These are phyloP conservation scores for Phytomonas sp. DNA, from an alignment of 208 protist genomes.

Conservation along the genomic window DNA sequence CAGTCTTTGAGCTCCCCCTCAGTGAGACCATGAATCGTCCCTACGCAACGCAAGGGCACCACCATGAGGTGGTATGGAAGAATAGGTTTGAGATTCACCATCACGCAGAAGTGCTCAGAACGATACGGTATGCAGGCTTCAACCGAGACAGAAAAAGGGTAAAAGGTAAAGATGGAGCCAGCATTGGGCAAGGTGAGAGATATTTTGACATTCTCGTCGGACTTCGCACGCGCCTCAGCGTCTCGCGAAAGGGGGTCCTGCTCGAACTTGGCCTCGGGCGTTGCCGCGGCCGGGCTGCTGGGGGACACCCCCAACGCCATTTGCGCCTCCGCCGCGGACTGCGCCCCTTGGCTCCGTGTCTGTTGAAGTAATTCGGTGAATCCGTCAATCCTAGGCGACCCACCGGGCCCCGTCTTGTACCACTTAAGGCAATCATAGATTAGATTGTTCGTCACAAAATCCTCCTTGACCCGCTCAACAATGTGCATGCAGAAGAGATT, in stretches of 20 bases:
- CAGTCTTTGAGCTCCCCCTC: slow-evolving; percentile 70
- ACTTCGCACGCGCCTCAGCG: slow-evolving; percentile 17
- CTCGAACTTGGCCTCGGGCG: slow-evolving; percentile 14
- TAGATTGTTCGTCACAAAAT: slow-evolving; percentile 82
- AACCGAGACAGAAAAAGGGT: slow-evolving; percentile 35
- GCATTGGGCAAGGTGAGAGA: background rate
- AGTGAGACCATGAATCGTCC: slow-evolving; percentile 52
- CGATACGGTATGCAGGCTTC: slow-evolving; percentile 44
- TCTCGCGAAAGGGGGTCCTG: slow-evolving; percentile 28
- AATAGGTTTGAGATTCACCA: slow-evolving; percentile 82
- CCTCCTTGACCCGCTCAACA: slow-evolving; percentile 40
- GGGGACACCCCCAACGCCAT: slow-evolving; percentile 8
- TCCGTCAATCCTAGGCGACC: background rate
- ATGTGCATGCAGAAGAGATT: slow-evolving; percentile 68
- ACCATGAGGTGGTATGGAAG: slow-evolving; percentile 74
- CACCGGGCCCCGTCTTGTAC: slow-evolving; percentile 12
- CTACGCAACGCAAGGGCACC: slow-evolving; percentile 69
- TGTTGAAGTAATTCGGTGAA: slow-evolving; percentile 28
- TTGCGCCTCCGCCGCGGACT: slow-evolving; percentile 12
- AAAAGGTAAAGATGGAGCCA: slow-evolving; percentile 33
- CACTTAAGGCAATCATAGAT: slow-evolving; percentile 66
- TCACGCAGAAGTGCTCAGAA: slow-evolving; percentile 53
- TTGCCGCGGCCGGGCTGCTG: slow-evolving; percentile 14
- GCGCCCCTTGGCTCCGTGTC: slow-evolving; percentile 19
- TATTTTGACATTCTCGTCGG: slow-evolving; percentile 22